Conservation (phyloP, 192 early-diverging fungal species). For the Coemansia umbellata region DNA sequence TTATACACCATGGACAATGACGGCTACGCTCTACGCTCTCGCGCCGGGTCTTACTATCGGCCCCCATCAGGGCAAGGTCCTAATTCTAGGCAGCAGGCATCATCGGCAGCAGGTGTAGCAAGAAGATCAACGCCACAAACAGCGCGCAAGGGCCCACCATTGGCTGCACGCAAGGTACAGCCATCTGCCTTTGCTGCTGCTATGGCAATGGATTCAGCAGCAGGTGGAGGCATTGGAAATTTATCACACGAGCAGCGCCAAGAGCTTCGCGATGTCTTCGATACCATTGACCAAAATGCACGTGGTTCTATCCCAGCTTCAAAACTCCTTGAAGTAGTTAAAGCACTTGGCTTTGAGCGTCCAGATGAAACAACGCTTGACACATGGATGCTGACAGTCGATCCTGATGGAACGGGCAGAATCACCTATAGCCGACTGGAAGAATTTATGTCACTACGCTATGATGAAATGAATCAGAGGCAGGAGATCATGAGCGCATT, state of each 20-base stretch:
- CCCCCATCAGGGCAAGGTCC: no score
- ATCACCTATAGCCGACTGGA: slow-evolving; percentile 30
- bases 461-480: slow-evolving; percentile 50
- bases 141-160: slow-evolving; percentile 1
- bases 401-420: slow-evolving; percentile 26
- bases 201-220: neutral
- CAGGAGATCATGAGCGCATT: slow-evolving; percentile 76
- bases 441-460: slow-evolving; percentile 24
- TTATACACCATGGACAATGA: no score
- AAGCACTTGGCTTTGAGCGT: slow-evolving; percentile 12
- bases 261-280: slow-evolving; percentile 40
- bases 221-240: slow-evolving; percentile 22
- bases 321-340: slow-evolving; percentile 13
- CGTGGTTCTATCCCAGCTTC: slow-evolving; percentile 27
- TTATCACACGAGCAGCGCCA: slow-evolving; percentile 35
- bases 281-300: slow-evolving; percentile 23
- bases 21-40: no score
- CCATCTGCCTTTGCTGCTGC: neutral
- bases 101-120: neutral
- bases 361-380: neutral
- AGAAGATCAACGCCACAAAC: slow-evolving; percentile 7
- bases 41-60: no score
- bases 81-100: no score
- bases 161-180: slow-evolving; percentile 1
- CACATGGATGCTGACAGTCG: slow-evolving; percentile 21